phyloP scores from a whole-genome alignment of 306 rosid genomes.

The Ormosia semicastrata region DNA sequence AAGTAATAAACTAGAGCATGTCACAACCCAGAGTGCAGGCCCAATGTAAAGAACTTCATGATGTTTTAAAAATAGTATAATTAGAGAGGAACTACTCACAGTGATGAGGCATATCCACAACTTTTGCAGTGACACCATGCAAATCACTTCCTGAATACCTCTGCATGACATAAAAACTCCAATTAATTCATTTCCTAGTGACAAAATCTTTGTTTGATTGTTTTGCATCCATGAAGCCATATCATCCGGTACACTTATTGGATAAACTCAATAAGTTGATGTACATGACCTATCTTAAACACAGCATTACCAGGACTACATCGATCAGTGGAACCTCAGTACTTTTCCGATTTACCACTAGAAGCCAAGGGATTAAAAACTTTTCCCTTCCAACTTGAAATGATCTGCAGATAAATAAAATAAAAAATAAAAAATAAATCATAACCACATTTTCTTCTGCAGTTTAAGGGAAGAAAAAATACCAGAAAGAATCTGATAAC shows the following conservation, averaged over 20 bases:
- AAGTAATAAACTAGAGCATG: not conserved
- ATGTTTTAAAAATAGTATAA: not conserved
- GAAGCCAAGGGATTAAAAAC: slow-evolving; percentile 90
- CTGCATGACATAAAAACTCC: slow-evolving; percentile 48
- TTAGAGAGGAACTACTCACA: slow-evolving; percentile 51
- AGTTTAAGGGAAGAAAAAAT: not conserved
- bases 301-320: slow-evolving; percentile 65
- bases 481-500: not conserved
- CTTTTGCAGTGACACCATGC: slow-evolving; percentile 93
- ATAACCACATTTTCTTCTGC: slow-evolving; percentile 14
- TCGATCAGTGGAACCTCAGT: slow-evolving; percentile 88
- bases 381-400: slow-evolving; percentile 97
- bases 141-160: slow-evolving; percentile 87
- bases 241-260: not conserved
- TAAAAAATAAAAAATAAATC: not conserved
- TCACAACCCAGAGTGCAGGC: not conserved
- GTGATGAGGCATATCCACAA: slow-evolving; percentile 95
- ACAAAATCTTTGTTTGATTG: not conserved
- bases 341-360: slow-evolving; percentile 88
- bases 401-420: slow-evolving; percentile 57
- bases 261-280: slow-evolving; percentile 5
- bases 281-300: not conserved
- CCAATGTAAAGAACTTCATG: not conserved
- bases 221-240: not conserved
- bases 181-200: not conserved